A percentile compares a stretch with the other conserved stretches of the same genome.
Conservation (phyloP, 2,329 filamentous ascomycete species). For the Xylaria sp. region DNA sequence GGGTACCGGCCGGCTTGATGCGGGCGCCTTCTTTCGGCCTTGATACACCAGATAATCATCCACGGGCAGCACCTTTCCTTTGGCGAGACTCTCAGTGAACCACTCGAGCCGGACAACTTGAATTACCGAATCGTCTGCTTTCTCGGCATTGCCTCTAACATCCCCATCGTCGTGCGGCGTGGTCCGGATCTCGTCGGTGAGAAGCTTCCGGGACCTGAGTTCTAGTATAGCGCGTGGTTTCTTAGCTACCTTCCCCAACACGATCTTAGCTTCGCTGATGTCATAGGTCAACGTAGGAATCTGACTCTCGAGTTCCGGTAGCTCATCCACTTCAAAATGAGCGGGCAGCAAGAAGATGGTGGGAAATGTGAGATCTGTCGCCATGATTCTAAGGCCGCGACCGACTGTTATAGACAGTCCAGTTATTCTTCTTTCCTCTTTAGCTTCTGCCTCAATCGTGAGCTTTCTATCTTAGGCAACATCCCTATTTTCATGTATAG, state of each 20-base stretch:
- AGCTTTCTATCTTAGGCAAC: neutral
- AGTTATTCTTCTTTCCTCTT: neutral
- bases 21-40: slow-evolving; percentile 53
- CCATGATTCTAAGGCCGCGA: slow-evolving; percentile 10
- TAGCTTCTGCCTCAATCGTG: neutral
- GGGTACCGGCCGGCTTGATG: slow-evolving; percentile 31
- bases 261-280: slow-evolving; percentile 74
- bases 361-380: slow-evolving; percentile 60
- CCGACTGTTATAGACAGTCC: neutral
- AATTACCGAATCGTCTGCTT: slow-evolving; percentile 49
- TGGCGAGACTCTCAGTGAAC: slow-evolving; percentile 65
- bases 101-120: slow-evolving; percentile 69
- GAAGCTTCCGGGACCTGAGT: slow-evolving; percentile 73
- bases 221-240: slow-evolving; percentile 81
- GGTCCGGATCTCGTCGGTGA: slow-evolving; percentile 61
- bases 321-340: slow-evolving; percentile 72
- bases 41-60: slow-evolving; percentile 66
- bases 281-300: slow-evolving; percentile 77
- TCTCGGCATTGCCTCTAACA: slow-evolving; percentile 10
- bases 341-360: slow-evolving; percentile 78
- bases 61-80: slow-evolving; percentile 58
- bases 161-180: slow-evolving; percentile 8
- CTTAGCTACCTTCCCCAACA: slow-evolving; percentile 78
- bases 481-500: slow-evolving; percentile 1
- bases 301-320: slow-evolving; percentile 71